phyloP scores from a whole-genome alignment of 1,284 basidiomycete species.

The Apiotrichum sp. region DNA sequence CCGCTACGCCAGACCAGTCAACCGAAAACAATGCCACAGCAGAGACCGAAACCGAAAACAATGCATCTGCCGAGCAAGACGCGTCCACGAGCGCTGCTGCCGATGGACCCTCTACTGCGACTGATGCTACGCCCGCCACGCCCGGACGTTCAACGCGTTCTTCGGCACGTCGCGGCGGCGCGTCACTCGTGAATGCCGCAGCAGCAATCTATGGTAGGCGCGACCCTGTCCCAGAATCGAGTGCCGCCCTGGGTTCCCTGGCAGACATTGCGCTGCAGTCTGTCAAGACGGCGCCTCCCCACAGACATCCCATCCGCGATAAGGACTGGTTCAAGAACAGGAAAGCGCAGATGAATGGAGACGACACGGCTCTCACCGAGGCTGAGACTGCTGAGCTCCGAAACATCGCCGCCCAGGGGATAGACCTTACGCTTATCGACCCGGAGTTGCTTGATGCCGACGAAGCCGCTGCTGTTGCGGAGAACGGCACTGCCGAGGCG shows the following conservation, averaged over 20 bases:
- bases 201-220: too few species aligned
- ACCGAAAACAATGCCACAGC: too few species aligned
- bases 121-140: too few species aligned
- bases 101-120: too few species aligned
- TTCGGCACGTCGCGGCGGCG: too few species aligned
- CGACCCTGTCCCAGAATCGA: neutral
- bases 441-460: neutral
- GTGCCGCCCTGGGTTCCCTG: neutral
- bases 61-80: too few species aligned
- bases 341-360: neutral
- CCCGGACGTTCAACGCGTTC: too few species aligned
- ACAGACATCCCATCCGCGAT: neutral
- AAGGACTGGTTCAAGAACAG: neutral
- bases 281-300: neutral
- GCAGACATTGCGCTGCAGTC: neutral
- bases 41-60: too few species aligned
- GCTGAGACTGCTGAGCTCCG: neutral
- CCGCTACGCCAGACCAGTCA: too few species aligned
- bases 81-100: too few species aligned
- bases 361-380: neutral
- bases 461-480: too few species aligned
- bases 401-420: neutral
- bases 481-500: neutral
- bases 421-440: conserved; percentile 7
- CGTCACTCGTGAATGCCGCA: too few species aligned